Percentiles rank a stretch among this genome's conserved stretches.
Conservation (phyloP, 768 basidiomycete species). For the Lactarius deliciosus region DNA sequence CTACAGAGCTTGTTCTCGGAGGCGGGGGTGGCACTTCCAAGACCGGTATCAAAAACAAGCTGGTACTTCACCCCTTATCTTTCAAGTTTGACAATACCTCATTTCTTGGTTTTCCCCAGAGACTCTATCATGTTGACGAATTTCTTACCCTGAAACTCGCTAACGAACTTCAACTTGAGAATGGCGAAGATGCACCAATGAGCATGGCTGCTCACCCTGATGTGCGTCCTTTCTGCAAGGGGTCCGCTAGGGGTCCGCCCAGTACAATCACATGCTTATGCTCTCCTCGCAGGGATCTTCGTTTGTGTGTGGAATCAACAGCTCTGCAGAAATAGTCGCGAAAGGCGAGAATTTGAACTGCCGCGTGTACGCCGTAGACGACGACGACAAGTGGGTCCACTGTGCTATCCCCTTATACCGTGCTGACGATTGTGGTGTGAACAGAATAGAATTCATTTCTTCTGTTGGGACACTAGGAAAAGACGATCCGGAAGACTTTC, state of each 20-base stretch:
- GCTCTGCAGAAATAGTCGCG: conserved; percentile 57
- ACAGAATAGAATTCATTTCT: conserved; percentile 53
- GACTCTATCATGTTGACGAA: conserved; percentile 61
- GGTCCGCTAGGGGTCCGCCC: conserved; percentile 10
- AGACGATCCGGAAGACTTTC: conserved; percentile 77
- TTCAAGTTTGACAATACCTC: neutral
- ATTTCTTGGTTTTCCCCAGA: conserved; percentile 42
- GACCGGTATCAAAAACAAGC: conserved; percentile 91
- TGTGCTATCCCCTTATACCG: neutral
- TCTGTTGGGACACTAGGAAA: conserved; percentile 61
- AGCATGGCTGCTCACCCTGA: conserved; percentile 73
- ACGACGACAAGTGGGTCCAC: conserved; percentile 55
- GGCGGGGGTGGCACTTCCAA: conserved; percentile 87
- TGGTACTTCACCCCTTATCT: conserved; percentile 51
- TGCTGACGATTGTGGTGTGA: conserved; percentile 1
- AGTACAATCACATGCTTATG: conserved; percentile 6
- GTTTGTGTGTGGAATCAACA: conserved; percentile 88
- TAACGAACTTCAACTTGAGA: conserved; percentile 72
- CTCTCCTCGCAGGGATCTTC: conserved; percentile 41
- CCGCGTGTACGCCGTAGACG: conserved; percentile 57
- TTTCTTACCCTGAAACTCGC: conserved; percentile 54
- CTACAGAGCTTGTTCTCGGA: conserved; percentile 74
- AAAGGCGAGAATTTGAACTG: conserved; percentile 82
- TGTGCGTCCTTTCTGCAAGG: conserved; percentile 41
- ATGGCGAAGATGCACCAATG: conserved; percentile 94